Evolutionary conservation across 805 yeast genomes (phyloP).

Genomic region (Sugiyamaella floridensis): DNA sequence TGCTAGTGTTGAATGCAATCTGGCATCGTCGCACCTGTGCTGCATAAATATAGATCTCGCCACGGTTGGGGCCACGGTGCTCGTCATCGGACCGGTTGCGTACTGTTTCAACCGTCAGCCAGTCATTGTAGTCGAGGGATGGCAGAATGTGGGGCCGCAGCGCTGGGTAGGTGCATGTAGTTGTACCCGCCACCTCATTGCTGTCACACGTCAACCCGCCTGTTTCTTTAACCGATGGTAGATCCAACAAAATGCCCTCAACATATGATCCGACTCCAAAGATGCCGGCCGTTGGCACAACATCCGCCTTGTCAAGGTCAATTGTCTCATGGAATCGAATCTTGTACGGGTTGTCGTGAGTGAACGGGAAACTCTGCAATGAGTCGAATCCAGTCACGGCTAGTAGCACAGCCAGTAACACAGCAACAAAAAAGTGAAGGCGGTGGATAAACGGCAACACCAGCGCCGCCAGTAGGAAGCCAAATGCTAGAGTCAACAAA

Average conservation of each 20-base stretch:
- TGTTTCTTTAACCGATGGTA: slow-evolving; percentile 53
- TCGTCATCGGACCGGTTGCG: slow-evolving; percentile 35
- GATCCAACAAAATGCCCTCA: slow-evolving; percentile 42
- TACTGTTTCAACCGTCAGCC: slow-evolving; percentile 45
- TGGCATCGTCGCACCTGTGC: slow-evolving; percentile 60
- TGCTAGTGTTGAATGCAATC: slow-evolving; percentile 49
- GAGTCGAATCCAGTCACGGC: slow-evolving; percentile 31
- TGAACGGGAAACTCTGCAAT: slow-evolving; percentile 50
- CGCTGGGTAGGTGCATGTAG: slow-evolving; percentile 48
- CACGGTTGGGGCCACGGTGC: slow-evolving; percentile 34
- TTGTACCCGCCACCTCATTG: slow-evolving; percentile 38
- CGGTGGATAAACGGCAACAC: slow-evolving; percentile 65
- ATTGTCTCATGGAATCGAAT: slow-evolving; percentile 60
- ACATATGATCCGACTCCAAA: slow-evolving; percentile 48
- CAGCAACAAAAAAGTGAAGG: slow-evolving; percentile 46
- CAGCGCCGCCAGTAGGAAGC: slow-evolving; percentile 30
- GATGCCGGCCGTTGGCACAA: slow-evolving; percentile 37
- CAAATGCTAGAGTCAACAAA: background rate
- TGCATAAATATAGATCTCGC: slow-evolving; percentile 52
- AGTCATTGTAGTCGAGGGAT: slow-evolving; percentile 36
- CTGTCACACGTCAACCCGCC: slow-evolving; percentile 27
- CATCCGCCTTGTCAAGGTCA: slow-evolving; percentile 35
- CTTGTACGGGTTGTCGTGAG: slow-evolving; percentile 58
- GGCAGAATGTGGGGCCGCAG: slow-evolving; percentile 42
- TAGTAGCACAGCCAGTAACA: slow-evolving; percentile 35